Conservation (phyloP, 768 basidiomycete genomes). For the Artomyces pyxidatus region DNA sequence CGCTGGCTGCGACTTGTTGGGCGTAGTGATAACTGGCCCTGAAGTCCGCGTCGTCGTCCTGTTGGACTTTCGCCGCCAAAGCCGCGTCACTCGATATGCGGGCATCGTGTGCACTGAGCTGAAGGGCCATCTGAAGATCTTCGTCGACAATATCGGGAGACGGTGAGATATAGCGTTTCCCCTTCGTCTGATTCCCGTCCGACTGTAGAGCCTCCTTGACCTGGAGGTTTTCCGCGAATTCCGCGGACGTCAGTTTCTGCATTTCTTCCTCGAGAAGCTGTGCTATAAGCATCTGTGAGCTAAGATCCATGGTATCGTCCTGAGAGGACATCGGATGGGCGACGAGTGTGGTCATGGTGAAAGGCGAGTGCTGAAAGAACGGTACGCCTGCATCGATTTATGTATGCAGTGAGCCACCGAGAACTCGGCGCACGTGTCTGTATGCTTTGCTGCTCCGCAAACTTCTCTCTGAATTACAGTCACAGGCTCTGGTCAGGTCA, state of each 20-base stretch:
- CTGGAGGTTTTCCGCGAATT: slow-evolving; percentile 28
- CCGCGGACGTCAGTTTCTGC: slow-evolving; percentile 15
- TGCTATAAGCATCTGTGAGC: slow-evolving; percentile 27
- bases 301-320: slow-evolving; percentile 21
- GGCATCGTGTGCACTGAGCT: slow-evolving; percentile 23
- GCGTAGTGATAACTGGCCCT: slow-evolving; percentile 26
- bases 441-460: too few relatives aligned
- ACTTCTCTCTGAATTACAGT: too few relatives aligned
- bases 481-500: too few relatives aligned
- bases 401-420: too few relatives aligned
- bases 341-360: too few relatives aligned
- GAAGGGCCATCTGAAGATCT: slow-evolving; percentile 24
- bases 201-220: slow-evolving; percentile 24
- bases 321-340: too few relatives aligned
- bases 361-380: too few relatives aligned
- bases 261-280: slow-evolving; percentile 28
- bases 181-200: not conserved
- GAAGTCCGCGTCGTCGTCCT: slow-evolving; percentile 18
- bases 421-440: too few relatives aligned
- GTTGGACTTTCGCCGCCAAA: slow-evolving; percentile 26
- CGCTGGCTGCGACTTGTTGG: slow-evolving; percentile 30
- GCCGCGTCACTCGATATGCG: slow-evolving; percentile 23
- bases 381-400: too few relatives aligned
- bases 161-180: not conserved
- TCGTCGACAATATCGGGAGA: slow-evolving; percentile 9